Conservation (phyloP, 805 yeast species). For the Candida odintsovae region DNA sequence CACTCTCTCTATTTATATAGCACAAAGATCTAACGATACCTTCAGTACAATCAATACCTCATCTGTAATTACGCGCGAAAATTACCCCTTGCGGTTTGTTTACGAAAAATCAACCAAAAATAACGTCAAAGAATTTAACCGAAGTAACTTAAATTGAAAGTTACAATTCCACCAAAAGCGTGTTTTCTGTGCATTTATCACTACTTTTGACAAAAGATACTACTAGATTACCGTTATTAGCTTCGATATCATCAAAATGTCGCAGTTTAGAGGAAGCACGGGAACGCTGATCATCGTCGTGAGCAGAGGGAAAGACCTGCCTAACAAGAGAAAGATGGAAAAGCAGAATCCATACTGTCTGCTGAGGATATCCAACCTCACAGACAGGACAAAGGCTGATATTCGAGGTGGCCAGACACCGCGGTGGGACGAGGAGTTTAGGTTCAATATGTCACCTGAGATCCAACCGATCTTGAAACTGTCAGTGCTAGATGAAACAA, state of each 20-base stretch:
- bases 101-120: background rate
- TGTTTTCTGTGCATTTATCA: background rate
- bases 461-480: conserved; percentile 59
- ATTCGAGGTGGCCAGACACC: conserved; percentile 95
- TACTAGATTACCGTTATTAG: background rate
- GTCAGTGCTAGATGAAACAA: conserved; percentile 79
- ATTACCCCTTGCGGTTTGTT: background rate
- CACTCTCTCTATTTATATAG: no score
- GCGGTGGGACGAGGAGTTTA: conserved; percentile 71
- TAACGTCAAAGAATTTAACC: background rate
- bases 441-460: conserved; percentile 61
- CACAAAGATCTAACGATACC: background rate
- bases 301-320: conserved; percentile 76
- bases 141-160: background rate
- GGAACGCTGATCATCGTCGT: conserved; percentile 72
- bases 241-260: conserved; percentile 8
- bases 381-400: conserved; percentile 71
- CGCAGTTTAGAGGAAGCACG: conserved; percentile 25
- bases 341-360: conserved; percentile 93
- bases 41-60: no score
- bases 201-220: background rate
- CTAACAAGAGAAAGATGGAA: conserved; percentile 79
- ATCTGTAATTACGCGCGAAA: background rate
- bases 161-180: background rate
- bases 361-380: conserved; percentile 72